Conservation (phyloP, 2,329 filamentous ascomycete species). For the Rhynchosporium graminicola region DNA sequence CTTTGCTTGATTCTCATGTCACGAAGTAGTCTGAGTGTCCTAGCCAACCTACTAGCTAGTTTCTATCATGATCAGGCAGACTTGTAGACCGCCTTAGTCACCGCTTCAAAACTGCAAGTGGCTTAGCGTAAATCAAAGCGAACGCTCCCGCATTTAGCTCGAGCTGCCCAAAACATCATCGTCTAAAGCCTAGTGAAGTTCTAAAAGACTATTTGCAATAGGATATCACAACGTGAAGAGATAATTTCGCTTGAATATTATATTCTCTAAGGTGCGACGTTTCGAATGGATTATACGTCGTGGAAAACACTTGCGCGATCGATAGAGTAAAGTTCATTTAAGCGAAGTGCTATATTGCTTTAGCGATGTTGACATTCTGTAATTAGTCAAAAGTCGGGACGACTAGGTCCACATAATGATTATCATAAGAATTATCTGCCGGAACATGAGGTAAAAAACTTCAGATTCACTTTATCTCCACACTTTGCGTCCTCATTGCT, state of each 20-base stretch:
- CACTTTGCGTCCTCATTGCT: background rate
- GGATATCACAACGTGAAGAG: background rate
- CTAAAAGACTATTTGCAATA: background rate
- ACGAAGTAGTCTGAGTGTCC: background rate
- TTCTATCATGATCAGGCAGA: background rate
- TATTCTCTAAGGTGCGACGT: background rate
- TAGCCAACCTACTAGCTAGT: background rate
- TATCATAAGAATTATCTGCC: background rate
- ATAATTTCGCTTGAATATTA: background rate
- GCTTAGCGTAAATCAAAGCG: background rate
- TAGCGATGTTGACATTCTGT: slow-evolving; percentile 12
- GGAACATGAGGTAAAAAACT: background rate
- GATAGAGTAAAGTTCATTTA: background rate
- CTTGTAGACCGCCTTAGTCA: background rate
- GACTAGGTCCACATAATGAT: background rate
- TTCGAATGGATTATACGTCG: background rate
- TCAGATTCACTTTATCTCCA: background rate
- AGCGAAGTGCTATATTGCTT: background rate
- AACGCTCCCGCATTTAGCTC: slow-evolving; percentile 1
- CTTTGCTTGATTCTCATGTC: no score
- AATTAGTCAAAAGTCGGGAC: slow-evolving; percentile 4
- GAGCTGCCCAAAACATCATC: background rate
- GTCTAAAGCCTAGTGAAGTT: no score
- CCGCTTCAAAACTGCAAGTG: background rate
- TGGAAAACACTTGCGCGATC: background rate